phyloP scores from a whole-genome alignment of 106 monocot genomes.

The Acorus gramineus region DNA sequence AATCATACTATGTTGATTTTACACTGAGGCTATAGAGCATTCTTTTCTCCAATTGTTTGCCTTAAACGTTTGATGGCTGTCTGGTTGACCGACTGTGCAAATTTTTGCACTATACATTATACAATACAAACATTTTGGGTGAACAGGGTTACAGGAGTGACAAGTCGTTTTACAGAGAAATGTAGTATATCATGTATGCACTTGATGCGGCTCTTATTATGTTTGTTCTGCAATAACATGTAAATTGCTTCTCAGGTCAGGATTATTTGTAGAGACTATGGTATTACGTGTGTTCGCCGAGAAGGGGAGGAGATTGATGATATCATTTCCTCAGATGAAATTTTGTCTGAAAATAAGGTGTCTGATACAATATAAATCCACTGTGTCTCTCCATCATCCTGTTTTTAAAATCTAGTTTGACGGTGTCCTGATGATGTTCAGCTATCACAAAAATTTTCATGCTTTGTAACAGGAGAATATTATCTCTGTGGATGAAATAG shows the following conservation, averaged over 20 bases:
- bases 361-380: background rate
- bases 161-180: too few relatives aligned
- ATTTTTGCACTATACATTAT: too few relatives aligned
- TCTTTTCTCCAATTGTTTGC: too few relatives aligned
- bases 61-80: too few relatives aligned
- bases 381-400: background rate
- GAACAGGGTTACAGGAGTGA: too few relatives aligned
- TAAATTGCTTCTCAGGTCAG: conserved; percentile 33
- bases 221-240: too few relatives aligned
- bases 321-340: conserved; percentile 46
- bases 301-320: conserved; percentile 66
- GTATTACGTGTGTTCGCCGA: conserved; percentile 62
- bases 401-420: background rate
- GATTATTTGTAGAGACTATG: conserved; percentile 67
- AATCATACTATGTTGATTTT: too few relatives aligned
- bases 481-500: conserved; percentile 67
- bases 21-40: too few relatives aligned
- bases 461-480: conserved; percentile 50
- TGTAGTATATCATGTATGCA: too few relatives aligned
- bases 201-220: too few relatives aligned
- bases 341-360: conserved; percentile 70
- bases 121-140: too few relatives aligned
- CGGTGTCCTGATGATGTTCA: background rate
- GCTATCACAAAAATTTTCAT: background rate
- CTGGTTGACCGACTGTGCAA: too few relatives aligned